Evolutionary conservation across 345 rosid genomes (phyloP).

Genomic region (Citrus australasica): DNA sequence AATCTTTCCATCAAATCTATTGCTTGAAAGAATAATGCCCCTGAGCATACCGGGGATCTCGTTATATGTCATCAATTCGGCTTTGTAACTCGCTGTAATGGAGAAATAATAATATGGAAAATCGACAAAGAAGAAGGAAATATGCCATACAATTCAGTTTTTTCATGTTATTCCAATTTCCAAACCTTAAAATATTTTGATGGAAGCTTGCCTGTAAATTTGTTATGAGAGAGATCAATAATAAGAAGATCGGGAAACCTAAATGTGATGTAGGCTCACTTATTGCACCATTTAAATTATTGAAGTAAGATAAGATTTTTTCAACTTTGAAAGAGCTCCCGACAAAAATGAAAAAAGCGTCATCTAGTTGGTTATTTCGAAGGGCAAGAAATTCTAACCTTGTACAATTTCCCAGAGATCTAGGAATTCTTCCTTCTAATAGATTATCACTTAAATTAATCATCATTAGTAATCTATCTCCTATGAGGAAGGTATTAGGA

Average conservation of each 20-base stretch:
- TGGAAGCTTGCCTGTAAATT: slow-evolving; percentile 3
- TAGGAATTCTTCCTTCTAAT: background rate
- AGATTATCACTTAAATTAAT: background rate
- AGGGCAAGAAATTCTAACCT: background rate
- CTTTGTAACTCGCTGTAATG: background rate
- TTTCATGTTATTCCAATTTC: background rate
- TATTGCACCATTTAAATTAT: background rate
- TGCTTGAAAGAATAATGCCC: background rate
- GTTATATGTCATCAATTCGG: background rate
- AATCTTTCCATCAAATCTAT: background rate
- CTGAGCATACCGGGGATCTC: background rate
- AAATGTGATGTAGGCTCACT: background rate
- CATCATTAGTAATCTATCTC: background rate
- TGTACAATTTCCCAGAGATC: background rate
- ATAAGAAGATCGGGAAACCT: background rate
- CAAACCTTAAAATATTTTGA: slow-evolving; percentile 4
- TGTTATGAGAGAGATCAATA: slow-evolving; percentile 10
- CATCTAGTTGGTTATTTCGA: background rate
- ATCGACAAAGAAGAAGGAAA: background rate
- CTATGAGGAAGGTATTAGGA: background rate
- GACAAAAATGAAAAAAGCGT: background rate
- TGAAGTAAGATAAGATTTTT: background rate
- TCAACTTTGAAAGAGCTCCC: background rate
- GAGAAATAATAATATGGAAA: background rate
- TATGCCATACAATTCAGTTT: background rate